Base-by-base conservation (phyloP, 768 basidiomycete genomes). In the Boletus reticulatus region DNA sequence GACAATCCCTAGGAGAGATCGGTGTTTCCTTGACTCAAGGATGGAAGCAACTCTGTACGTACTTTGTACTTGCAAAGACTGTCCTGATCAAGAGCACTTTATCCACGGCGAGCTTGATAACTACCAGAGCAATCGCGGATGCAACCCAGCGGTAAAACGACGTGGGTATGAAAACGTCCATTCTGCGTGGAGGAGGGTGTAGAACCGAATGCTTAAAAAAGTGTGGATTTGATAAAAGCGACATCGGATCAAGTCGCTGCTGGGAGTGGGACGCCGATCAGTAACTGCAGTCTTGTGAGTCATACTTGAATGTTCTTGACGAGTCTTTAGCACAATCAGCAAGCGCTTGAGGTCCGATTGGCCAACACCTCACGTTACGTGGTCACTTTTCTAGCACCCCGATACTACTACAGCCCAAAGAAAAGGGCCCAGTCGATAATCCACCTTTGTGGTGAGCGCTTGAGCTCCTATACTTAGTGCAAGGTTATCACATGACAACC, bases 61-160 rank as follows among this genome's bases (percentile, higher is more conserved):
- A 66, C 66, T 51, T 66, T 27, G 59, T 65, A 20, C 22, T 61
- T 49, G 50, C 48, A 27, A 68, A 61, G 24, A 64, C 59, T 6
- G n/a, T 12, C 13, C 46, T 55, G 7, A 66, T 10, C 10, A 38
- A 43, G 4, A 59, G 24, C 0, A 17, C 43, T 9, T 41, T 68
- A 32, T 57, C 50, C 4, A 55, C 19, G 12, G 22, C 19, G 16
- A 57, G 31, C 56, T 52, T 59, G 61, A 56, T 14, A 10, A 38
- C 50, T 1, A 56, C 36, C 24, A 67, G 31, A 20, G 49, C 52
- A 16, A 59, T 31, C 9, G 48, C 53, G 4, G 39, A 34, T 6
- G 32, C 27, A 2, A 27, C 37, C 63, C 58, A 67, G n/a, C 38
- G 55, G 52, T 52, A 52, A 10, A 62, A 13, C 4, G 48, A 41